Base-by-base conservation (phyloP, 768 basidiomycete genomes). In the Macrolepiota fuliginosa region DNA sequence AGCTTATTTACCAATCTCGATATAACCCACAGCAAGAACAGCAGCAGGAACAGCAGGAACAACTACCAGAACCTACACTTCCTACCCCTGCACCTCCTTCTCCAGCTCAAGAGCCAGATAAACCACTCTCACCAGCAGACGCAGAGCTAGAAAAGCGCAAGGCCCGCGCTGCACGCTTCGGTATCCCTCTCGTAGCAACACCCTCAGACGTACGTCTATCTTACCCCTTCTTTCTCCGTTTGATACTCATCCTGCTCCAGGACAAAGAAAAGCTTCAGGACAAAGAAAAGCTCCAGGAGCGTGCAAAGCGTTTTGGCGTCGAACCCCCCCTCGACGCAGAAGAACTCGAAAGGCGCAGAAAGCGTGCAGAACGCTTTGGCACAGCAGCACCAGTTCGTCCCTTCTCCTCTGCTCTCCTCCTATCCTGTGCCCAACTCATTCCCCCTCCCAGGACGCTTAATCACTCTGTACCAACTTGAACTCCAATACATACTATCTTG, bases 111-210 rank as follows among this genome's bases (percentile, higher is more conserved):
- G 12, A 59, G 13, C 27, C 57, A 54, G 49, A 61, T 19, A 52
- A 62, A 7, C 24, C 61, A 17, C 52, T 65, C 27, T 24, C 50
- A 9, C 54, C 58, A 11, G 77, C 70, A 24, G 85, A 87, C 62
- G 60, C 72, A 25, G 88, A 89, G 56, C 71, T 78, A 10, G 86
- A 82, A 64, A 86, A 79, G 66, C 83, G 85, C 56, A 83, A 75
- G 68, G 76, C 79, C 46, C 84, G 89, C 45, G 88, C 89, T 4
- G 86, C 78, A 17, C 84, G 89, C n/a, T 90, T 91, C 65, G 86
- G 86, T 35, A 84, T 88, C n/a, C 81, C 86, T 3, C 67, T 88
- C 7, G 82, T 88, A 63, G 71, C 55, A 61, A 54, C 59, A 1
- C 36, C 58, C 19, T 55, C 46, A 57, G 63, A 62, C 27, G 62